phyloP scores from a whole-genome alignment of 345 rosid genomes.

The Firmiana major region DNA sequence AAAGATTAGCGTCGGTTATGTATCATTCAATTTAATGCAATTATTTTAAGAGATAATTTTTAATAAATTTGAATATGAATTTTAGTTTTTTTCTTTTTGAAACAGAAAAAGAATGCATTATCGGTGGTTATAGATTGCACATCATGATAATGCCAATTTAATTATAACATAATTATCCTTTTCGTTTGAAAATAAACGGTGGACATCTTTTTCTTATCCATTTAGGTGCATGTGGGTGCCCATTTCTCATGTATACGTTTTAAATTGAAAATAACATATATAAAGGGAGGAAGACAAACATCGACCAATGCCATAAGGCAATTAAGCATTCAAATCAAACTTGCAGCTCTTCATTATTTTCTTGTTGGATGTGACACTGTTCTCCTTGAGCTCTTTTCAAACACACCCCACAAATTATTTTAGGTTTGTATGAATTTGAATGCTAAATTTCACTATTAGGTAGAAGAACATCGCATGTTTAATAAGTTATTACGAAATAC shows the following conservation, averaged over 20 bases:
- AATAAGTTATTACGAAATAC: no score
- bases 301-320: no score
- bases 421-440: not conserved
- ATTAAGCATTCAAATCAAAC: no score
- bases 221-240: not conserved
- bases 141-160: conserved; percentile 8
- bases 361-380: not conserved
- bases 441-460: no score
- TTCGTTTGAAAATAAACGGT: not conserved
- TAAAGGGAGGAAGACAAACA: no score
- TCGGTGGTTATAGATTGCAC: conserved; percentile 1
- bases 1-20: not conserved
- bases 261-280: not conserved
- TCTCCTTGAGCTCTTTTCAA: not conserved
- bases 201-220: not conserved
- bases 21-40: no score
- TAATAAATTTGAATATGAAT: no score
- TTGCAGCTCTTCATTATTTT: no score
- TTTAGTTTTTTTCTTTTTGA: no score
- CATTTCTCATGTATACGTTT: not conserved
- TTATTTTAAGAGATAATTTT: no score
- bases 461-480: no score
- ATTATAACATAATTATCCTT: not conserved
- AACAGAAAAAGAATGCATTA: no score
- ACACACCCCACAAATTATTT: not conserved